A percentile compares a stretch with the other conserved stretches of the same genome.
Evolutionary conservation across 768 basidiomycete species (phyloP).

Genomic region (Grammothele lineata): DNA sequence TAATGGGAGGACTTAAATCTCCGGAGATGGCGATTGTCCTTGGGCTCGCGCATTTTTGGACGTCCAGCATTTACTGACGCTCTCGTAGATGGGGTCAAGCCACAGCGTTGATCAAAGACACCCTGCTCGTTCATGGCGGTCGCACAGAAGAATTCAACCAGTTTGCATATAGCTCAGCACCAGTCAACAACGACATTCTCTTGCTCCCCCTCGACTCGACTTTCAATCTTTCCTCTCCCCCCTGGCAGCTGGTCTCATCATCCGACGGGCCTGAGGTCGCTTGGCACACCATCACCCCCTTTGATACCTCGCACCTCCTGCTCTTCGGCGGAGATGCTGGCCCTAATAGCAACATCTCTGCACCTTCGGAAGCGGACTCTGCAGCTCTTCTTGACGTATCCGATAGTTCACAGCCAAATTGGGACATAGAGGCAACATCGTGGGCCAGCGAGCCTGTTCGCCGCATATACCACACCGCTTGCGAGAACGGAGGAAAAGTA

Average conservation of each 20-base stretch:
- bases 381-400: constrained; percentile 49
- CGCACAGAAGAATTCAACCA: constrained; percentile 64
- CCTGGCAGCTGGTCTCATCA: constrained; percentile 57
- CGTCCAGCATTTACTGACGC: no score
- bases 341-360: constrained; percentile 47
- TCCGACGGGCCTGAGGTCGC: constrained; percentile 60
- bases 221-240: constrained; percentile 59
- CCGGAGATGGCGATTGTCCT: no score
- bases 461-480: constrained; percentile 71
- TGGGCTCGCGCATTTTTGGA: no score
- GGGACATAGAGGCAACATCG: constrained; percentile 40
- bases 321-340: constrained; percentile 77
- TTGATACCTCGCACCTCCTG: constrained; percentile 49
- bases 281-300: constrained; percentile 77
- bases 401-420: constrained; percentile 36
- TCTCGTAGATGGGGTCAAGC: constrained; percentile 83
- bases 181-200: constrained; percentile 66
- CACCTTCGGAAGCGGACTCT: constrained; percentile 57
- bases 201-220: constrained; percentile 56
- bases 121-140: constrained; percentile 75
- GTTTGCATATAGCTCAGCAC: constrained; percentile 72
- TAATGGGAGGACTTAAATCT: no score
- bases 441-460: constrained; percentile 70
- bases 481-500: constrained; percentile 46
- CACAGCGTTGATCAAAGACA: constrained; percentile 48